Percentiles rank a stretch among this genome's conserved stretches.
phyloP scores from a whole-genome alignment of 2,329 filamentous ascomycete species.

The Colletotrichum higginsianum region DNA sequence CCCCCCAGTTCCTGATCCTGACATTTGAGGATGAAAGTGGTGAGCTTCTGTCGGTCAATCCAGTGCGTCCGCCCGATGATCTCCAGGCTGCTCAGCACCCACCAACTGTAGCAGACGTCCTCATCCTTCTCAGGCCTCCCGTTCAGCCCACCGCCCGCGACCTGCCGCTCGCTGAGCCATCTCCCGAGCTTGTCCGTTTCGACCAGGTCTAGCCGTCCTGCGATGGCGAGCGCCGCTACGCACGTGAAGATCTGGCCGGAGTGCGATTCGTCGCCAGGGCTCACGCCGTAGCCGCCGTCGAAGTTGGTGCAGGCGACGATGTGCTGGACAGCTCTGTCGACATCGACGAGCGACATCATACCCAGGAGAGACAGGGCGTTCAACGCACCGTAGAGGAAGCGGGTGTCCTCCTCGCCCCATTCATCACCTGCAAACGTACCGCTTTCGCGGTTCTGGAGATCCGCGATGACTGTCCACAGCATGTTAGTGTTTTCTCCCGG shows the following conservation, averaged over 20 bases:
- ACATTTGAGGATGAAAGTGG: conserved; percentile 86
- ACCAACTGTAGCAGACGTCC: conserved; percentile 99
- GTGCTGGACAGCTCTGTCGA: conserved; percentile 84
- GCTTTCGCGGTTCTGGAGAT: conserved; percentile 82
- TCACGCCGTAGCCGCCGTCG: conserved; percentile 93
- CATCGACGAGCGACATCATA: conserved; percentile 80
- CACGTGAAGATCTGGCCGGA: conserved; percentile 97
- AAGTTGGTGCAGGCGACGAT: conserved; percentile 90
- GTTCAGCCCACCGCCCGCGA: conserved; percentile 90
- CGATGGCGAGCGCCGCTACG: conserved; percentile 88
- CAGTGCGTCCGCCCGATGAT: conserved; percentile 92
- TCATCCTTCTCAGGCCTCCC: conserved; percentile 95
- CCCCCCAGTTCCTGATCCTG: conserved; percentile 90
- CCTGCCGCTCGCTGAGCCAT: conserved; percentile 95
- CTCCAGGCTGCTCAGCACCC: conserved; percentile 92
- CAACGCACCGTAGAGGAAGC: conserved; percentile 92
- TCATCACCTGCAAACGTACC: conserved; percentile 95
- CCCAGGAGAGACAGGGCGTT: conserved; percentile 90
- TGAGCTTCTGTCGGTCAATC: conserved; percentile 89
- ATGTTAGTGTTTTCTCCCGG: conserved; percentile 38
- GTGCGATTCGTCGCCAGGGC: conserved; percentile 93
- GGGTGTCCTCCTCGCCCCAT: conserved; percentile 96
- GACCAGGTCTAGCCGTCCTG: conserved; percentile 84
- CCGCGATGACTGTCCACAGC: conserved; percentile 76
- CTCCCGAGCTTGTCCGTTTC: conserved; percentile 85